These are phyloP conservation scores for Sphaerulina populicola DNA, from an alignment of 2,329 filamentous ascomycete species.

Conservation along the genomic window DNA sequence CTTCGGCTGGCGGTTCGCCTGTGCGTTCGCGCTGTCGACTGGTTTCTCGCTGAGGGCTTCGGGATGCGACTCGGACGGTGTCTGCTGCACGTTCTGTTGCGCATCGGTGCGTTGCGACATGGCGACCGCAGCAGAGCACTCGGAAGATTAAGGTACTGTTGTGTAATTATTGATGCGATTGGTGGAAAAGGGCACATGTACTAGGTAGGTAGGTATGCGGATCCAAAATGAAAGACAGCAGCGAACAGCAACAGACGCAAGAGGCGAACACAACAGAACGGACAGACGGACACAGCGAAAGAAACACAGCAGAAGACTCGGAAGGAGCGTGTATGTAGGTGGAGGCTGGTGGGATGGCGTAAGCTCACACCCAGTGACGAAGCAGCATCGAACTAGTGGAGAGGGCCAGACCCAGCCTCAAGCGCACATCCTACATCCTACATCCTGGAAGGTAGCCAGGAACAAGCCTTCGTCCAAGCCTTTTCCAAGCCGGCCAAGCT, in stretches of 20 bases:
- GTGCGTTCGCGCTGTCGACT: neutral
- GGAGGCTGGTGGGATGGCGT: neutral
- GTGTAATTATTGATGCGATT: too few species aligned
- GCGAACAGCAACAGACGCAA: neutral
- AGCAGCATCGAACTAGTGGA: neutral
- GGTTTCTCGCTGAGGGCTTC: neutral
- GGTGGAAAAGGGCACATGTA: too few species aligned
- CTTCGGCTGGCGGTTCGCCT: constrained; percentile 11
- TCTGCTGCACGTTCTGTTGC: neutral
- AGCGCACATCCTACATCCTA: too few species aligned
- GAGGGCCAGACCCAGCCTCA: neutral
- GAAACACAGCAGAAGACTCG: too few species aligned
- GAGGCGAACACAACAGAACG: neutral
- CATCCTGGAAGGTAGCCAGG: too few species aligned
- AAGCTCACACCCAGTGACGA: neutral
- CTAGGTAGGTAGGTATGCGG: too few species aligned
- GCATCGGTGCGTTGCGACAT: neutral
- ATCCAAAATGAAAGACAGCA: neutral
- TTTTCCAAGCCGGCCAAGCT: neutral
- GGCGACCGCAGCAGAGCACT: neutral
- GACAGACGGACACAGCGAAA: too few species aligned
- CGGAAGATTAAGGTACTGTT: neutral
- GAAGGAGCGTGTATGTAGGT: neutral
- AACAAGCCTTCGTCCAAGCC: constrained; percentile 8
- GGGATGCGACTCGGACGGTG: too few species aligned